A percentile compares a stretch with the other conserved stretches of the same genome.
These are phyloP conservation scores for Extremus antarcticus DNA, from an alignment of 495 filamentous ascomycete species.

Conservation along the genomic window DNA sequence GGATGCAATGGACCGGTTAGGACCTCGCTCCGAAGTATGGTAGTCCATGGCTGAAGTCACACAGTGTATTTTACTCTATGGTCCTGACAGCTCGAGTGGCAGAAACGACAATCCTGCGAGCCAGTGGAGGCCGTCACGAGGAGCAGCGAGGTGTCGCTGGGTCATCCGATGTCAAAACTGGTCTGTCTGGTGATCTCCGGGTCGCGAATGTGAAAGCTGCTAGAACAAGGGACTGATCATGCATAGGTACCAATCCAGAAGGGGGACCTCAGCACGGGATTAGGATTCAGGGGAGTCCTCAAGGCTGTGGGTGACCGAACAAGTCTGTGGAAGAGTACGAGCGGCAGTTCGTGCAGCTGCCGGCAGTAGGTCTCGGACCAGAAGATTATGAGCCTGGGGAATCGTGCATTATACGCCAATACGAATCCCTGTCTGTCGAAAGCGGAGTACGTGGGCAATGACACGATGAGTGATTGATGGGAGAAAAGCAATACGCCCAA, in stretches of 20 bases:
- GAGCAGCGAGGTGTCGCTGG: too few relatives aligned
- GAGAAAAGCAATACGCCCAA: not conserved
- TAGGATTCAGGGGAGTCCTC: too few relatives aligned
- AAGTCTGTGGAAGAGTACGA: not conserved
- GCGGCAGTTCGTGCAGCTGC: not conserved
- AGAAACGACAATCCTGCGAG: too few relatives aligned
- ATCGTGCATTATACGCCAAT: not conserved
- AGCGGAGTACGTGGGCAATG: not conserved
- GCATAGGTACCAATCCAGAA: too few relatives aligned
- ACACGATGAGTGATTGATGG: not conserved
- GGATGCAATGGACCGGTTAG: not conserved
- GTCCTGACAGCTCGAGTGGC: too few relatives aligned
- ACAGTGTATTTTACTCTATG: too few relatives aligned
- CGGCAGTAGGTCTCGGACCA: not conserved
- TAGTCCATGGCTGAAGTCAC: not conserved
- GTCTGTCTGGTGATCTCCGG: too few relatives aligned
- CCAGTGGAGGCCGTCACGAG: too few relatives aligned
- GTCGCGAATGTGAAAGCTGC: too few relatives aligned
- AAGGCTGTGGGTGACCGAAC: not conserved
- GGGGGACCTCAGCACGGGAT: too few relatives aligned
- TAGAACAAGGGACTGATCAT: too few relatives aligned
- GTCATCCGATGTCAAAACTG: too few relatives aligned
- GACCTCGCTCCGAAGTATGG: not conserved
- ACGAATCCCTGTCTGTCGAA: not conserved
- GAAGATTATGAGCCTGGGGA: not conserved